These are phyloP conservation scores for Eimeria maxima DNA, from an alignment of 169 alveolate genomes.

Conservation along the genomic window DNA sequence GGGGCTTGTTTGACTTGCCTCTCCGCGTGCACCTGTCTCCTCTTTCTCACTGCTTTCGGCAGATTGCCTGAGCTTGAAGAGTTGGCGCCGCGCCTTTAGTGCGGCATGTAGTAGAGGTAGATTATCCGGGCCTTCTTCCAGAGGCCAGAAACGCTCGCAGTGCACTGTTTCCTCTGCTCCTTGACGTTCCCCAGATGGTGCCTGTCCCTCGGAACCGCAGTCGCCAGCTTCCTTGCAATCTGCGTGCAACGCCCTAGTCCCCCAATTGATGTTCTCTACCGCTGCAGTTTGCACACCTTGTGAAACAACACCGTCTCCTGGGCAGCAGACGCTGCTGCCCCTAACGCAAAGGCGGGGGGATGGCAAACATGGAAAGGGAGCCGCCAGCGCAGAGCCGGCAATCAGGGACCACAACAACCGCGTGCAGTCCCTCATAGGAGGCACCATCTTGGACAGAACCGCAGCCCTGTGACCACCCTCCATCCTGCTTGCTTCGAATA, in stretches of 20 bases:
- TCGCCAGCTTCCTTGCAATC: not conserved
- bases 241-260: not conserved
- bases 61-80: slow-evolving; percentile 22
- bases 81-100: slow-evolving; percentile 54
- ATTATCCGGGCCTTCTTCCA: not conserved
- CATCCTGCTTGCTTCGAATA: not conserved
- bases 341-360: not conserved
- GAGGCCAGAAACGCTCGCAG: slow-evolving; percentile 57
- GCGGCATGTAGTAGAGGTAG: slow-evolving; percentile 9
- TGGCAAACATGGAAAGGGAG: not conserved
- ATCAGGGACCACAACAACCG: slow-evolving; percentile 56
- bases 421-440: slow-evolving; percentile 70
- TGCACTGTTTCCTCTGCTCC: not conserved
- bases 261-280: not conserved
- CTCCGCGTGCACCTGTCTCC: slow-evolving; percentile 29
- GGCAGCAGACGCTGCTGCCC: not conserved
- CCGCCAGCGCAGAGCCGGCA: slow-evolving; percentile 56
- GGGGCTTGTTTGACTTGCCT: not conserved
- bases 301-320: not conserved
- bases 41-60: not conserved
- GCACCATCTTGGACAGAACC: slow-evolving; percentile 8
- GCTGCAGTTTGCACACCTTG: not conserved
- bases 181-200: not conserved
- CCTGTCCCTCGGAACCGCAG: not conserved
- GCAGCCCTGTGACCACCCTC: not conserved